These are phyloP conservation scores for Phytophthora crassamura DNA, from an alignment of 352 stramenopile species.

Conservation along the genomic window DNA sequence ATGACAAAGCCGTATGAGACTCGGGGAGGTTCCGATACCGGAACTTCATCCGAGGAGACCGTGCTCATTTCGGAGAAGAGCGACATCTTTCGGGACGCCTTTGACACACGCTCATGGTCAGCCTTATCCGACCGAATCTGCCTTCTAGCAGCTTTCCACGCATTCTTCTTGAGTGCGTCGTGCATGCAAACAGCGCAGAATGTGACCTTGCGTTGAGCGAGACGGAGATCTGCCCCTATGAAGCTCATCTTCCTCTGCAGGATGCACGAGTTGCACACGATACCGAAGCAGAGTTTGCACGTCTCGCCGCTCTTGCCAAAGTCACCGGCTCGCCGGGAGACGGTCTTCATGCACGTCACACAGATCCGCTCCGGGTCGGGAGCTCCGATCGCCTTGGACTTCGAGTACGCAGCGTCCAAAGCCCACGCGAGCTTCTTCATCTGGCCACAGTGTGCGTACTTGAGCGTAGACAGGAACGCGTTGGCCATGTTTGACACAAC, in stretches of 20 bases:
- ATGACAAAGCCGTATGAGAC: slow-evolving; percentile 32
- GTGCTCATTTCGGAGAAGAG: slow-evolving; percentile 26
- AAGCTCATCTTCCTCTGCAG: slow-evolving; percentile 35
- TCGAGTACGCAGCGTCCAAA: slow-evolving; percentile 22
- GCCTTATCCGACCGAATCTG: slow-evolving; percentile 19
- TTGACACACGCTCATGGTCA: slow-evolving; percentile 2
- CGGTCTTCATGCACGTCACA: slow-evolving; percentile 22
- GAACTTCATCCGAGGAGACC: slow-evolving; percentile 6
- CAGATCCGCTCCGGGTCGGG: slow-evolving; percentile 29
- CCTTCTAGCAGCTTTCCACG: slow-evolving; percentile 7
- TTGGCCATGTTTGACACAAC: slow-evolving; percentile 28
- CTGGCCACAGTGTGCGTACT: slow-evolving; percentile 34
- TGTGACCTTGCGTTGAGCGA: slow-evolving; percentile 27
- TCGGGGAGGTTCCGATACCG: slow-evolving; percentile 1
- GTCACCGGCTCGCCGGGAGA: slow-evolving; percentile 15
- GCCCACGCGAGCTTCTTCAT: slow-evolving; percentile 43
- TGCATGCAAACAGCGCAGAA: slow-evolving; percentile 41
- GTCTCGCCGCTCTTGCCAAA: slow-evolving; percentile 17
- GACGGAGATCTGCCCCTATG: slow-evolving; percentile 13
- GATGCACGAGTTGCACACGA: slow-evolving; percentile 28
- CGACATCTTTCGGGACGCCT: slow-evolving; percentile 9
- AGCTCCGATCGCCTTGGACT: slow-evolving; percentile 22
- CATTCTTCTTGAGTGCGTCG: slow-evolving; percentile 9
- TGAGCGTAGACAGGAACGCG: slow-evolving; percentile 22
- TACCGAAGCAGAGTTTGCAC: slow-evolving; percentile 28